Evolutionary conservation across 2,329 filamentous ascomycete genomes (phyloP).

Genomic region (Apiospora hydei): DNA sequence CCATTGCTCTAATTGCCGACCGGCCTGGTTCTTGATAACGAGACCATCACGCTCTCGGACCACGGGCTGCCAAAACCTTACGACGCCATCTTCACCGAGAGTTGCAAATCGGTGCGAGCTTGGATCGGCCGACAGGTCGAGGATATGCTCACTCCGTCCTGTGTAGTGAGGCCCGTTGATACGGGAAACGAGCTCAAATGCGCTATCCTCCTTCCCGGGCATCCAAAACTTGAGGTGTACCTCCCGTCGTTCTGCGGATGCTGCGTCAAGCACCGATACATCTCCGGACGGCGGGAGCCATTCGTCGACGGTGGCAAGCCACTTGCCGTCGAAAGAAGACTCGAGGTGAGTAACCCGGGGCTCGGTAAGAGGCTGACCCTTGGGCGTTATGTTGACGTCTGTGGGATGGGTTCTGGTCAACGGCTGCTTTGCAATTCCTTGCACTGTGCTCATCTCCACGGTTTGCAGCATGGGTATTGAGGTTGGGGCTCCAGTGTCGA

Average conservation of each 20-base stretch:
- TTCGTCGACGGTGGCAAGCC: constrained; percentile 91
- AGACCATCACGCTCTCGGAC: constrained; percentile 73
- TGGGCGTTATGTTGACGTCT: constrained; percentile 76
- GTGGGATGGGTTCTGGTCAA: constrained; percentile 88
- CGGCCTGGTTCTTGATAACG: constrained; percentile 63
- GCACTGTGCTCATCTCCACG: constrained; percentile 81
- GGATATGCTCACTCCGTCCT: constrained; percentile 62
- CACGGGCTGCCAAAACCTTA: constrained; percentile 84
- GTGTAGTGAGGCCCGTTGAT: constrained; percentile 83
- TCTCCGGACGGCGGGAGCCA: constrained; percentile 82
- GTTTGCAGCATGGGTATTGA: constrained; percentile 76
- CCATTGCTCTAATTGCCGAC: constrained; percentile 75
- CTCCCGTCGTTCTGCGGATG: constrained; percentile 65
- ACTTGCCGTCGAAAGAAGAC: constrained; percentile 81
- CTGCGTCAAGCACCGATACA: constrained; percentile 61
- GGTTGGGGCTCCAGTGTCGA: constrained; percentile 56
- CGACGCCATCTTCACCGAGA: constrained; percentile 78
- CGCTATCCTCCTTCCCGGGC: constrained; percentile 54
- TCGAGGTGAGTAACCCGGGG: constrained; percentile 79
- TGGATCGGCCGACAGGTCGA: constrained; percentile 78
- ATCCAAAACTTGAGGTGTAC: constrained; percentile 92
- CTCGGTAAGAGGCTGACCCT: constrained; percentile 75
- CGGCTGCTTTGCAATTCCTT: constrained; percentile 85
- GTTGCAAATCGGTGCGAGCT: constrained; percentile 78
- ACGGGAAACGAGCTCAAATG: constrained; percentile 80